Evolutionary conservation across 1,284 basidiomycete genomes (phyloP), one percentile per base, ranked within the genome.

Genomic region (Irpex sp.): DNA sequence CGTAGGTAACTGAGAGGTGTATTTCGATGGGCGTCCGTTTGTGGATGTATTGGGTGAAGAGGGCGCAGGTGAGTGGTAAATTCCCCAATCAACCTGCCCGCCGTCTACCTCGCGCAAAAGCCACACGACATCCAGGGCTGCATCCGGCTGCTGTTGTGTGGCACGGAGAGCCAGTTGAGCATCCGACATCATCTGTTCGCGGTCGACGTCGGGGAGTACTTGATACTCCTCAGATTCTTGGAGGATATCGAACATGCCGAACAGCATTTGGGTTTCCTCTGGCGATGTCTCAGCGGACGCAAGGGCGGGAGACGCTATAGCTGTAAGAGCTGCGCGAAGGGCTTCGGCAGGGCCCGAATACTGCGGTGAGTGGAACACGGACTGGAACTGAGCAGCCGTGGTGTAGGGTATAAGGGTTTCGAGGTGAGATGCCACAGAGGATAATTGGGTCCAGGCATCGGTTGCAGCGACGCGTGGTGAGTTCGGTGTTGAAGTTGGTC

Each of bases 401-500:
- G 83, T 76, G 1, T 82, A 75, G 5, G 82, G 80, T 35, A 91
- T 74, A 28, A 89, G 77, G 1, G 78, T 76, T 1, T 86, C 75
- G 14, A 91, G 74, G 60, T 85, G 81, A 0, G 83, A 76, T 1
- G 89, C 84, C 8, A 91, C 71, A 1, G 88, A 91, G 2, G 81
- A 78, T n/a, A 90, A 72, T 63, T 86, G 84, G 0, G 84, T 86
- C 89, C 90, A 91, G 14, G 84, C 81, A 69, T 90, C 87, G 28
- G 74, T 74, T n/a, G 71, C 64, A n/a, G 71, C 65, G 37, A 61
- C 53, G 33, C 61, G 67, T 9, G 65, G 65, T 19, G 64, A 56
- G 6, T 65, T 59, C 9, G 60, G 58, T 58, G 60, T 36, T n/a
- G 67, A 62, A 1, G 63, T 28, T 2, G 70, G 63, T 56, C 69